Percentiles rank a stretch among this genome's conserved stretches.
These are phyloP conservation scores for Bauhinia variegata DNA, from an alignment of 306 rosid genomes.

Conservation along the genomic window DNA sequence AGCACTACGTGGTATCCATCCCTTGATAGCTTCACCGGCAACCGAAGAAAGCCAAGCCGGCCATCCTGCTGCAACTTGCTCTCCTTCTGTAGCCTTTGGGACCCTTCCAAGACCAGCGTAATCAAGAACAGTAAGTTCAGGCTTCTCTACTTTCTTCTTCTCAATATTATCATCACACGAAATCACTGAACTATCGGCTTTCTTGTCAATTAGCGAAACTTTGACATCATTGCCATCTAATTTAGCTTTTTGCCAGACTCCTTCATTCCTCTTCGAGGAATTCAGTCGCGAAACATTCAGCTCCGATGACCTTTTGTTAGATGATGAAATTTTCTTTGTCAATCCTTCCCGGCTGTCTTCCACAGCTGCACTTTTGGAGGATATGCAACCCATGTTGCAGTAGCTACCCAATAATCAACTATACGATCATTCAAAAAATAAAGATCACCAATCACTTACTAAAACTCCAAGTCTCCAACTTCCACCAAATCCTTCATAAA, in stretches of 20 bases:
- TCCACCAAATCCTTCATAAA: conserved; percentile 43
- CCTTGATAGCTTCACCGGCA: conserved; percentile 82
- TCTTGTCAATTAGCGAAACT: conserved; percentile 56
- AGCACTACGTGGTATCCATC: conserved; percentile 87
- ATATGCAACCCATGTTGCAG: conserved; percentile 70
- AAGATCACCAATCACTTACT: conserved; percentile 27
- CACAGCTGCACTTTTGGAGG: conserved; percentile 64
- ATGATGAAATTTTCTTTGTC: conserved; percentile 44
- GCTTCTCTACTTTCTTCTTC: conserved; percentile 52
- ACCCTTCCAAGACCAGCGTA: conserved; percentile 63
- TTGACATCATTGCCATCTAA: conserved; percentile 46
- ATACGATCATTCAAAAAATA: conserved; percentile 19
- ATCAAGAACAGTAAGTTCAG: conserved; percentile 38
- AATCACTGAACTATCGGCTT: conserved; percentile 48
- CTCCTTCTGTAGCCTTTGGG: conserved; percentile 65
- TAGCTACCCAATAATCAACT: conserved; percentile 25
- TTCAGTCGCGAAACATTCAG: conserved; percentile 49
- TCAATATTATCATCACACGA: conserved; percentile 49
- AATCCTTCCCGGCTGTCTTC: conserved; percentile 67
- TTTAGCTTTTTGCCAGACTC: conserved; percentile 47
- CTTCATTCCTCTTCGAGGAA: conserved; percentile 68
- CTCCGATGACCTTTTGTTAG: conserved; percentile 44
- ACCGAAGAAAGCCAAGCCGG: conserved; percentile 89
- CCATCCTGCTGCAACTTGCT: conserved; percentile 98
- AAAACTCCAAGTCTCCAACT: conserved; percentile 36